These are phyloP conservation scores for Plasmodium inui DNA, from an alignment of 169 alveolate species.

Conservation along the genomic window DNA sequence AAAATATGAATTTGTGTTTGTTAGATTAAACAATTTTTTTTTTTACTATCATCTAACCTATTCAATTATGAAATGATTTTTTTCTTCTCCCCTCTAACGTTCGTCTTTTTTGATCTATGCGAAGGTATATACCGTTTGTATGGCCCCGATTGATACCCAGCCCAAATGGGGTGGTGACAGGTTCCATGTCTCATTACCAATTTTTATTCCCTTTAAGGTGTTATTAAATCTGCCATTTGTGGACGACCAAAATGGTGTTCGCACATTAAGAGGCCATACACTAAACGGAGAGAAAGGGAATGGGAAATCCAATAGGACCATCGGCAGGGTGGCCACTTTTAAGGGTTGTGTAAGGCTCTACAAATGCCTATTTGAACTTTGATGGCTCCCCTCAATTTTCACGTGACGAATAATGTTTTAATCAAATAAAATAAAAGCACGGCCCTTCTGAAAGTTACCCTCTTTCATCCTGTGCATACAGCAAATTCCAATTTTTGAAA, in stretches of 20 bases:
- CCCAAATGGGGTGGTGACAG: background rate
- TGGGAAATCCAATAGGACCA: background rate
- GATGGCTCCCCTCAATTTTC: background rate
- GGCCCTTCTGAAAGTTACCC: background rate
- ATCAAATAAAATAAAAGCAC: background rate
- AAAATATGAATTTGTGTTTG: slow-evolving; percentile 27
- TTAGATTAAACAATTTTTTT: slow-evolving; percentile 18
- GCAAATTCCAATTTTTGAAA: background rate
- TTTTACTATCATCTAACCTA: background rate
- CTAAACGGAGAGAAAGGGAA: background rate
- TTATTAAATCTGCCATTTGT: background rate
- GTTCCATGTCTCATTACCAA: background rate
- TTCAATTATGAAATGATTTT: background rate
- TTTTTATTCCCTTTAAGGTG: background rate
- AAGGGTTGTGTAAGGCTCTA: background rate
- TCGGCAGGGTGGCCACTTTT: background rate
- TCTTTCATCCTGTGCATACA: background rate
- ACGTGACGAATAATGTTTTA: background rate
- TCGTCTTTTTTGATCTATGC: background rate
- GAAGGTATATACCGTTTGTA: background rate
- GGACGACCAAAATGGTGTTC: background rate
- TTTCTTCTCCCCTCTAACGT: background rate
- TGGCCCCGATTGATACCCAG: background rate
- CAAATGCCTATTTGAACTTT: background rate
- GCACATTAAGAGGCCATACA: background rate